A percentile compares a stretch with the other conserved stretches of the same genome.
Conservation (phyloP, 176 grass and related monocot species). For the Thalia dealbata region DNA sequence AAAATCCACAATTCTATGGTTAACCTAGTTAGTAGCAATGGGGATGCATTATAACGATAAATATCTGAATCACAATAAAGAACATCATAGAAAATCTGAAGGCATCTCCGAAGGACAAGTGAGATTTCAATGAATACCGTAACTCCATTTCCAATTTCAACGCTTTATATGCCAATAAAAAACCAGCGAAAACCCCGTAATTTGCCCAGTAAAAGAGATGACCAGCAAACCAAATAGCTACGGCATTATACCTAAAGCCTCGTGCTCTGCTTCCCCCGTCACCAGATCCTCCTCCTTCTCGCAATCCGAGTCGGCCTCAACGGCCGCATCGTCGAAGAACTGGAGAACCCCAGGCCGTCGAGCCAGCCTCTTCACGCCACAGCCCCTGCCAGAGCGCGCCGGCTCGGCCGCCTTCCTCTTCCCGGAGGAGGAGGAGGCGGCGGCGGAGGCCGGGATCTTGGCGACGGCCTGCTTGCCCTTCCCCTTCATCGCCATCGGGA, state of each 20-base stretch:
- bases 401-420: constrained; percentile 28
- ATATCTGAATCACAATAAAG: no score
- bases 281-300: constrained; percentile 29
- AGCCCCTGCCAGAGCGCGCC: constrained; percentile 19
- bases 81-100: no score
- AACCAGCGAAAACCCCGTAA: not conserved
- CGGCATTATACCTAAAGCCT: constrained; percentile 27
- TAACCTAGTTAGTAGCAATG: no score
- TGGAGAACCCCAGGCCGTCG: constrained; percentile 40
- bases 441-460: constrained; percentile 4
- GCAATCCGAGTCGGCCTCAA: constrained; percentile 38
- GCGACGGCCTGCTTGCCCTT: constrained; percentile 61
- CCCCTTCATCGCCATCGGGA: constrained; percentile 58
- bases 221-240: no score
- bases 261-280: constrained; percentile 29
- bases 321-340: constrained; percentile 70
- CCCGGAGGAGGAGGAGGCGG: constrained; percentile 8
- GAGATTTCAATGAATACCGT: no score
- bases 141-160: no score
- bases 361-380: constrained; percentile 19
- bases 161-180: not conserved
- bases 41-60: no score
- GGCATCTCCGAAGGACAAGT: no score
- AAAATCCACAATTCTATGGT: no score
- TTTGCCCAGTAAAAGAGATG: not conserved